Percentiles rank a stretch among this genome's conserved stretches.
Evolutionary conservation across 768 basidiomycete species (phyloP).

Genomic region (Punctularia strigosozonata): DNA sequence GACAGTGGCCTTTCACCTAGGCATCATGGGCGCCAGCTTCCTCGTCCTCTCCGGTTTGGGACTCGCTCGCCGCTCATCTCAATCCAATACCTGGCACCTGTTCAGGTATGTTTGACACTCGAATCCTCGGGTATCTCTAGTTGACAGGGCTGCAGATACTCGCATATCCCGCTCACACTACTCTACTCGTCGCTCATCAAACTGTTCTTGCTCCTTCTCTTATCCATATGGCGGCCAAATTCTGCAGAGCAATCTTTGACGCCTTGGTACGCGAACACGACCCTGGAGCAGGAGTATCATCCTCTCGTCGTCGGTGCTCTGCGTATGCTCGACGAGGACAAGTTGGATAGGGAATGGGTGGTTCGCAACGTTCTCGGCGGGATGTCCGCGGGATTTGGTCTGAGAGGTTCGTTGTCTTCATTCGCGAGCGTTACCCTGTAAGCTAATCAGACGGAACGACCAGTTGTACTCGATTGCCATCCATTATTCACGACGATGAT

Average conservation of each 20-base stretch:
- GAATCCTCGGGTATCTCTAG: slow-evolving; percentile 3
- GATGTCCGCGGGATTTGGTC: slow-evolving; percentile 77
- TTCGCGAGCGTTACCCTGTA: not conserved
- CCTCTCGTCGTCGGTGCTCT: slow-evolving; percentile 29
- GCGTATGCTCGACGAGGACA: slow-evolving; percentile 57
- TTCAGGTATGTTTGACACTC: slow-evolving; percentile 34
- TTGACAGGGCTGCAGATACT: slow-evolving; percentile 32
- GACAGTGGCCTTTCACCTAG: slow-evolving; percentile 62
- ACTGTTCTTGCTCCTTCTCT: slow-evolving; percentile 68
- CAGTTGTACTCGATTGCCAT: slow-evolving; percentile 71
- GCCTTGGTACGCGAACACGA: slow-evolving; percentile 16
- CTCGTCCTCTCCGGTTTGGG: slow-evolving; percentile 33
- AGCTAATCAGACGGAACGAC: slow-evolving; percentile 1
- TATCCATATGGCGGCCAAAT: slow-evolving; percentile 68
- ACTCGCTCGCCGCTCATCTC: slow-evolving; percentile 15
- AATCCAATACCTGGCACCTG: slow-evolving; percentile 46
- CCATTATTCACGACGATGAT: slow-evolving; percentile 66
- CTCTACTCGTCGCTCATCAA: slow-evolving; percentile 81
- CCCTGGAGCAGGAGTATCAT: slow-evolving; percentile 18
- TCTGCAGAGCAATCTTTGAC: slow-evolving; percentile 11
- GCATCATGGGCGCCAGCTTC: slow-evolving; percentile 48
- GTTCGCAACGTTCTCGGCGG: slow-evolving; percentile 77
- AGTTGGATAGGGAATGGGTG: slow-evolving; percentile 73
- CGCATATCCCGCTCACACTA: slow-evolving; percentile 66
- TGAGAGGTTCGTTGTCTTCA: slow-evolving; percentile 45